Conservation (phyloP, 108 stramenopile genomes). For the Seminavis robusta region DNA sequence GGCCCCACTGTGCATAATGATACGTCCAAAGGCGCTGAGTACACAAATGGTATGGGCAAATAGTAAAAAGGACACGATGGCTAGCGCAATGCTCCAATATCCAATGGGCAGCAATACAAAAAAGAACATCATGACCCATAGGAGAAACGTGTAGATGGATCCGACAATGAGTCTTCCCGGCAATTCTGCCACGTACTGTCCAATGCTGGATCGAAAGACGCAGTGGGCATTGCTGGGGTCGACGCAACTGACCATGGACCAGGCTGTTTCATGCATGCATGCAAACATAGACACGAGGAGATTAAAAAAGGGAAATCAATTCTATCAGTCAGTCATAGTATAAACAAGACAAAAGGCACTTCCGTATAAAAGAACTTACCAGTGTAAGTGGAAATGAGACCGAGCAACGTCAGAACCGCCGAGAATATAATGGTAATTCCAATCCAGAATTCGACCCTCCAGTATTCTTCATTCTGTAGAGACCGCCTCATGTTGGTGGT, state of each 20-base stretch:
- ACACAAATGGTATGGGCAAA: slow-evolving; percentile 46
- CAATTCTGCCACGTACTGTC: slow-evolving; percentile 59
- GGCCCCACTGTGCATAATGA: slow-evolving; percentile 67
- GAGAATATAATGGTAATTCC: slow-evolving; percentile 53
- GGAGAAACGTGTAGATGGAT: slow-evolving; percentile 55
- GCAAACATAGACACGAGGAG: too few relatives aligned
- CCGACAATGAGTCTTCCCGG: slow-evolving; percentile 54
- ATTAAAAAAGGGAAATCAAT: too few relatives aligned
- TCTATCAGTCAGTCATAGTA: too few relatives aligned
- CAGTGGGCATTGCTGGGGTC: slow-evolving; percentile 54
- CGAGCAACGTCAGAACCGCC: slow-evolving; percentile 44
- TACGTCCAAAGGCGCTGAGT: slow-evolving; percentile 52
- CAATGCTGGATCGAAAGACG: slow-evolving; percentile 47
- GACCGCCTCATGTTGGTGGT: slow-evolving; percentile 34
- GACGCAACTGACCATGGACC: slow-evolving; percentile 27
- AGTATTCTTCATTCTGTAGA: slow-evolving; percentile 30
- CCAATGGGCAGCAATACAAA: slow-evolving; percentile 39
- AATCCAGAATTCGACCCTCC: slow-evolving; percentile 39
- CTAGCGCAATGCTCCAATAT: slow-evolving; percentile 16
- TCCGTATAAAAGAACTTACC: too few relatives aligned
- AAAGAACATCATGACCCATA: slow-evolving; percentile 50
- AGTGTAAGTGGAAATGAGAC: slow-evolving; percentile 51
- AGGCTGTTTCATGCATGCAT: slow-evolving; percentile 23
- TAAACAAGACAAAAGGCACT: too few relatives aligned
- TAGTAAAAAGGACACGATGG: slow-evolving; percentile 16